Evolutionary conservation across 768 basidiomycete species (phyloP), one percentile per base, ranked within the genome.

Genomic region (Hypholoma sublateritium): DNA sequence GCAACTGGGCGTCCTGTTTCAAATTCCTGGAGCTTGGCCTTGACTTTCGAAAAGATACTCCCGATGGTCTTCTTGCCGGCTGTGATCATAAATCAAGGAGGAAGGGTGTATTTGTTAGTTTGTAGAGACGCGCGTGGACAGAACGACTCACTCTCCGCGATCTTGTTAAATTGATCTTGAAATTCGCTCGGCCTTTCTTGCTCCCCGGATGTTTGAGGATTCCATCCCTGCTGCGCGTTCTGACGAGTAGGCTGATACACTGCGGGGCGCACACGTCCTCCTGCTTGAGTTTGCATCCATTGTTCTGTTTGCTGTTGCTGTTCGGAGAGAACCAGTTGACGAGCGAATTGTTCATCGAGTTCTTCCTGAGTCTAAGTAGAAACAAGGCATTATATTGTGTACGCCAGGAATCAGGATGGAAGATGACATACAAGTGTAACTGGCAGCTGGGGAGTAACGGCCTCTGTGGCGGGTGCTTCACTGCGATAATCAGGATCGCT

Each of bases 21-120:
- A 59, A 84, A 85, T 63, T 93, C 92, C 64, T 89, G 87, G 57
- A 93, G 84, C 80, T 93, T 93, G 5, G 89, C 85, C 66, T 85
- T 92, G 46, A 92, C 89, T 68, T 88, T 93, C 34, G 83, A 84
- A 39, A 93, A 77, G 24, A 93, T 68, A 8, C 74, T 80, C 46
- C 80, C 85, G 69, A 93, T 82, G 0, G 91, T 93, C 72, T 86
- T 89, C 74, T 89, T 92, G 3, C 91, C 90, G 52, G 80, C 88
- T 89, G 56, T 32, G 9, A 50, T 21, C 17, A 17, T 25, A n/a
- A 2, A 22, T 45, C 13, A 55, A 34, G 8, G 37, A 50, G 41
- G 28, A 35, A 28, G 34, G 43, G 35, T 13, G 43, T 36, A 43
- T 24, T 45, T 44, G 14, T 22, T 45, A 42, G 17, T 41, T 39